These are phyloP conservation scores for Populus ilicifolia DNA, from an alignment of 345 rosid species.

Conservation along the genomic window DNA sequence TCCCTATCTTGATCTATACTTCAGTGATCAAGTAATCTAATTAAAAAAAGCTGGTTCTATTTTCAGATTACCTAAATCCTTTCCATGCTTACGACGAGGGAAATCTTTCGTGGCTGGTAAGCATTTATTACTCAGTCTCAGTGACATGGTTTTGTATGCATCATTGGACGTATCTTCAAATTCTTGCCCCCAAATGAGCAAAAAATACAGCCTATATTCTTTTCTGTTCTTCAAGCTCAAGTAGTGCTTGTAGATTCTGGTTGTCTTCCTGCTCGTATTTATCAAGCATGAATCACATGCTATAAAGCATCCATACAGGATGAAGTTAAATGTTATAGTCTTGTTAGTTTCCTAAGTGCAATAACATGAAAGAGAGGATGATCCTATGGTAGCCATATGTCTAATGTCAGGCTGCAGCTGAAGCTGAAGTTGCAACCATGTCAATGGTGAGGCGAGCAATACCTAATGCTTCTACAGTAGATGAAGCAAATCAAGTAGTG, in stretches of 20 bases:
- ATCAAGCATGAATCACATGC: neutral
- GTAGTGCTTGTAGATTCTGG: neutral
- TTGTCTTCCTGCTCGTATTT: neutral
- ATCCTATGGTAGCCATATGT: neutral
- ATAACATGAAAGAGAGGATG: neutral
- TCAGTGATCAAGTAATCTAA: neutral
- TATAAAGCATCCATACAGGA: neutral
- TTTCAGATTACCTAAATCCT: slow-evolving; percentile 56
- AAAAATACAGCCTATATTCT: neutral
- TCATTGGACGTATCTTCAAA: neutral
- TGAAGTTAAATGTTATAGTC: neutral
- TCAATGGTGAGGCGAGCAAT: slow-evolving; percentile 48
- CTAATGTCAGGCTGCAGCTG: slow-evolving; percentile 61
- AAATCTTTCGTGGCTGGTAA: slow-evolving; percentile 66
- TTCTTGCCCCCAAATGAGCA: neutral
- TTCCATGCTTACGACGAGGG: slow-evolving; percentile 76
- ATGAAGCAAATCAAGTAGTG: slow-evolving; percentile 43
- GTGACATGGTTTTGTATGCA: neutral
- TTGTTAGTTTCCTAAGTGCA: neutral
- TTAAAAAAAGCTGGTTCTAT: neutral
- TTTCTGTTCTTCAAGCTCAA: neutral
- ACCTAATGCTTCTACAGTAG: slow-evolving; percentile 45
- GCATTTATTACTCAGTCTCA: neutral
- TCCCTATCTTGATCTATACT: neutral
- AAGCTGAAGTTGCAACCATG: slow-evolving; percentile 61